Base-by-base conservation (phyloP, 495 filamentous ascomycete species). In the Neurospora sp. region DNA sequence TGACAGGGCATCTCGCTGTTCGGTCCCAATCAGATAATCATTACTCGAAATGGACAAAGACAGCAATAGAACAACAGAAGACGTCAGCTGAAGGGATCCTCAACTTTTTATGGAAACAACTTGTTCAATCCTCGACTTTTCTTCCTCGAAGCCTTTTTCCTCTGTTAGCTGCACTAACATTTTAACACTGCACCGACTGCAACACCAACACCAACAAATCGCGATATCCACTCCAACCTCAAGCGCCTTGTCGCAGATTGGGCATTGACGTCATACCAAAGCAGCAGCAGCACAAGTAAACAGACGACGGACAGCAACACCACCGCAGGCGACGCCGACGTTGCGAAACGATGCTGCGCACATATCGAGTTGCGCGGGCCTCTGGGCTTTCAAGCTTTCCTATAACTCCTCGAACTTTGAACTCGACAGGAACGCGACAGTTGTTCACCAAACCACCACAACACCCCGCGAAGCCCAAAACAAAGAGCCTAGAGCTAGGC, bases 181-280 rank as follows among this genome's bases (percentile, higher is more conserved):
- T 61, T 61, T 7, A 31, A 31, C 22, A 31, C 47, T 27, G 2
- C 41, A 18, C 16, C 18, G 16, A n/a, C 42, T 18, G 18, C 53
- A 61, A 61, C 27, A 61, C 53, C 53, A 61, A 31, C 53, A 18
- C 3, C 53, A 53, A 22, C 45, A 1, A 53, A 53, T 27, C 45
- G 20, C 45, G 45, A 53, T 53, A 27, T 53, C 45, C 45, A 53
- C 45, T 16, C 53, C 53, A 27, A 27, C 27, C 27, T 27, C 27
- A 61, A 35, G 53, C 53, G 27, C 27, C 14, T 61, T 35, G 18
- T 65, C 53, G 27, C 27, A 18, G 1, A 8, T 65, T 35, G 53
- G 53, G 14, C 14, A 40, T 73, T 73, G 72, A 73, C 72, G 72
- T 73, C 72, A 73, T 70, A 53, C 4, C 53, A 37, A 35, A 69